These are phyloP conservation scores for Garcia nutans DNA, from an alignment of 345 rosid genomes.

Conservation along the genomic window DNA sequence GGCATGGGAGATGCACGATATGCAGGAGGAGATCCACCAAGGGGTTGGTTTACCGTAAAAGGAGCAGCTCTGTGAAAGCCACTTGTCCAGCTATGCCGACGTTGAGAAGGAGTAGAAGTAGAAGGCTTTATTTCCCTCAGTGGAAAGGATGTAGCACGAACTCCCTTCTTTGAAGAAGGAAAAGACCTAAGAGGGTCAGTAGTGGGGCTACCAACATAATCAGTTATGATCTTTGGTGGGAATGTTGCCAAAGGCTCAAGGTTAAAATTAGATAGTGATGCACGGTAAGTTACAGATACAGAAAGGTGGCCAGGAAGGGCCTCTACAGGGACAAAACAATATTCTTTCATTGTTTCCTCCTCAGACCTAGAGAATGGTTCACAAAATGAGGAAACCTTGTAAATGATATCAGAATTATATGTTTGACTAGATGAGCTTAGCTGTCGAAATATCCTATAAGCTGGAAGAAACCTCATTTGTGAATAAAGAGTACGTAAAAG, in stretches of 20 bases:
- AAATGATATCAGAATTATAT: conserved; percentile 59
- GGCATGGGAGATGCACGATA: conserved; percentile 41
- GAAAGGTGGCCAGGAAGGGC: conserved; percentile 71
- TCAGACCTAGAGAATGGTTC: conserved; percentile 64
- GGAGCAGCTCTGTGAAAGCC: conserved; percentile 64
- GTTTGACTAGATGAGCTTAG: conserved; percentile 56
- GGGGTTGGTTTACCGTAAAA: conserved; percentile 40
- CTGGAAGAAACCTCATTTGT: conserved; percentile 80
- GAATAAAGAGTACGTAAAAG: conserved; percentile 69
- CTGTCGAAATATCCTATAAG: conserved; percentile 65
- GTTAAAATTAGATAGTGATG: conserved; percentile 65
- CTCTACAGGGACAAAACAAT: conserved; percentile 65
- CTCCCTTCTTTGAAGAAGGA: conserved; percentile 60
- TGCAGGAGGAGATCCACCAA: conserved; percentile 55
- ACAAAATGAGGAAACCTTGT: conserved; percentile 79
- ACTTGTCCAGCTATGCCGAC: conserved; percentile 95
- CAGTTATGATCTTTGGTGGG: conserved; percentile 73
- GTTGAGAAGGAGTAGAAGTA: conserved; percentile 49
- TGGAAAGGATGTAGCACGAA: conserved; percentile 54
- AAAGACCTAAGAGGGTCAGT: conserved; percentile 76
- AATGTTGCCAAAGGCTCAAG: conserved; percentile 56
- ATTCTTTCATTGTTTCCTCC: conserved; percentile 56
- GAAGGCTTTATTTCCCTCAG: conserved; percentile 53
- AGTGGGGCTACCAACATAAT: conserved; percentile 85
- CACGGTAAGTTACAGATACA: conserved; percentile 61